Evolutionary conservation across 2,329 filamentous ascomycete genomes (phyloP).

Genomic region (Fusarium foetens): DNA sequence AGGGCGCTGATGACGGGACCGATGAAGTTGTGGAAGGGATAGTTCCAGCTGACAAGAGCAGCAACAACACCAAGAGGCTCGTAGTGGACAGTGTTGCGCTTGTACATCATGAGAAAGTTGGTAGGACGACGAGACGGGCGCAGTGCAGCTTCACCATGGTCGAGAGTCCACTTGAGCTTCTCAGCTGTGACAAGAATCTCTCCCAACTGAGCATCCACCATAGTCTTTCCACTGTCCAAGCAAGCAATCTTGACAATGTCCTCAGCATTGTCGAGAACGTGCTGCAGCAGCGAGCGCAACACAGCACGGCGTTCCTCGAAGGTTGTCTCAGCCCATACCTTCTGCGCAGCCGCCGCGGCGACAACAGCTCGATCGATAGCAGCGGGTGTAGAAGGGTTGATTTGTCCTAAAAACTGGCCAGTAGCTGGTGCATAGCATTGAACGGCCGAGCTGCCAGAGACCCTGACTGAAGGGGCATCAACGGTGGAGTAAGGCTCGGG

Average conservation of each 20-base stretch:
- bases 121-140: constrained; percentile 78
- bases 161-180: constrained; percentile 93
- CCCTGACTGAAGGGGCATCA: constrained; percentile 69
- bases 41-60: constrained; percentile 97
- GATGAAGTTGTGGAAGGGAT: constrained; percentile 93
- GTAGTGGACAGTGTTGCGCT: constrained; percentile 88
- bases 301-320: constrained; percentile 83
- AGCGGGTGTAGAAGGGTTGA: constrained; percentile 79
- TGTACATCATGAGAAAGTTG: constrained; percentile 94
- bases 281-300: constrained; percentile 81
- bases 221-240: constrained; percentile 94
- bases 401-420: constrained; percentile 80
- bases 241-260: constrained; percentile 86
- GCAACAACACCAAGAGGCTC: constrained; percentile 94
- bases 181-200: constrained; percentile 95
- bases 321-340: constrained; percentile 78
- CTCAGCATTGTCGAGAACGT: constrained; percentile 89
- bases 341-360: constrained; percentile 78
- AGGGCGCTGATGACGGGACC: constrained; percentile 90
- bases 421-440: constrained; percentile 93
- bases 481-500: constrained; percentile 68
- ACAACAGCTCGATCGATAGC: constrained; percentile 83
- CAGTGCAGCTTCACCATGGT: constrained; percentile 87
- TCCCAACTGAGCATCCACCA: constrained; percentile 91
- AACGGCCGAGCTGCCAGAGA: constrained; percentile 73